Evolutionary conservation across 352 stramenopile species (phyloP), one percentile per base, ranked within the genome.

Genomic region (Phytophthora pinifolia): DNA sequence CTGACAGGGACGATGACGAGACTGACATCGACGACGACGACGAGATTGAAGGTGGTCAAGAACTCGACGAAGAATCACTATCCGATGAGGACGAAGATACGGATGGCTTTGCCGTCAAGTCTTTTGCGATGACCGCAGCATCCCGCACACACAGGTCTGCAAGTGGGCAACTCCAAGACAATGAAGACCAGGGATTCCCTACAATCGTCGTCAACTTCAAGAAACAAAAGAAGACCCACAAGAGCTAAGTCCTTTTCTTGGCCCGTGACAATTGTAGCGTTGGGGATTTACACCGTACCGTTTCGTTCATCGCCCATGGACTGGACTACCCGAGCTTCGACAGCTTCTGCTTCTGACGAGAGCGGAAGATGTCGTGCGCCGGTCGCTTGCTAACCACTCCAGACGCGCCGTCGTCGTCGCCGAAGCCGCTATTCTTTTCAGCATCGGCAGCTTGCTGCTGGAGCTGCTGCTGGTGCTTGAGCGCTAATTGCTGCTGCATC

Each of bases 311-410:
- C 14, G 29, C n/a, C n/a, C 5, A 49, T 4, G 8, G 13, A 25
- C 32, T 54, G 38, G 25, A 50, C 42, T 79, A 92, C 56, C 60
- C 74, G 22, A 89, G 65, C 59, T 94, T 95, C 8, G 85, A 80
- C 27, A 95, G 63, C 52, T 92, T 92, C 52, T 89, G 85, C 58
- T 95, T 82, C 54, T 95, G 85, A 59, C 85, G 83, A 9, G 79
- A 79, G 20, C 85, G 85, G 56, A 95, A 95, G 9, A 95, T 79
- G 46, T 95, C 85, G 54, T 95, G 85, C 9, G 83, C 74, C 29
- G 85, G 85, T 33, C 85, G 79, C 59, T 95, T 95, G 70, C 77
- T 89, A 25, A 85, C 71, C 12, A 95, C 76, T 46, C 70, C 77
- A 4, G 73, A 69, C 17, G 55, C 68, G 14, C 59, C 64, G 10